These are phyloP conservation scores for Cyclotella baltica DNA, from an alignment of 108 stramenopile species.

Conservation along the genomic window DNA sequence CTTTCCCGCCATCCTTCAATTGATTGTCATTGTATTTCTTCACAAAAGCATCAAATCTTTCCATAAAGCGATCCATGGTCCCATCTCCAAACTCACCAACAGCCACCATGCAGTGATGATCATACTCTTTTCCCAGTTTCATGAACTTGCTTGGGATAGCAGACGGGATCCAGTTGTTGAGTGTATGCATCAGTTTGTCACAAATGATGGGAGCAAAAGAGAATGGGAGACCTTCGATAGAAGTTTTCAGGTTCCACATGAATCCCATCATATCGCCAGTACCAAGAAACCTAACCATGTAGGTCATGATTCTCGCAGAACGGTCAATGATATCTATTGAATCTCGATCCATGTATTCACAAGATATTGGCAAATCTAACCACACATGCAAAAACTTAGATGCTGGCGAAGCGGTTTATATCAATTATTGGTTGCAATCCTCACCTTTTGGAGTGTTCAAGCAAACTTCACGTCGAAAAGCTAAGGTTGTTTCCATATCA, in stretches of 20 bases:
- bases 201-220: slow-evolving; percentile 61
- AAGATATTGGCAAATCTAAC: slow-evolving; percentile 72
- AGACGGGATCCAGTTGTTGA: slow-evolving; percentile 70
- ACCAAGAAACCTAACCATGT: slow-evolving; percentile 72
- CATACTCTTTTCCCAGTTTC: slow-evolving; percentile 55
- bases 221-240: slow-evolving; percentile 69
- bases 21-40: slow-evolving; percentile 61
- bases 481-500: slow-evolving; percentile 70
- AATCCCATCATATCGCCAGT: slow-evolving; percentile 64
- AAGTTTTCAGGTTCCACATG: slow-evolving; percentile 74
- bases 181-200: slow-evolving; percentile 64
- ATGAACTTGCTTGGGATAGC: slow-evolving; percentile 64
- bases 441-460: slow-evolving; percentile 62
- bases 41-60: slow-evolving; percentile 67
- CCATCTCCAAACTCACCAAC: slow-evolving; percentile 86
- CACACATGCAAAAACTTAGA: neutral
- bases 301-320: slow-evolving; percentile 71
- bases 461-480: slow-evolving; percentile 80
- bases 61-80: slow-evolving; percentile 68
- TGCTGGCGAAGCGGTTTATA: neutral
- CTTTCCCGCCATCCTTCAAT: slow-evolving; percentile 43
- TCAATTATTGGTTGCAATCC: neutral
- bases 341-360: slow-evolving; percentile 89
- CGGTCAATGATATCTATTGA: slow-evolving; percentile 84
- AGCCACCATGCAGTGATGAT: slow-evolving; percentile 77